Base-by-base conservation (phyloP, 1,284 basidiomycete genomes). In the Hemileia vastatrix region DNA sequence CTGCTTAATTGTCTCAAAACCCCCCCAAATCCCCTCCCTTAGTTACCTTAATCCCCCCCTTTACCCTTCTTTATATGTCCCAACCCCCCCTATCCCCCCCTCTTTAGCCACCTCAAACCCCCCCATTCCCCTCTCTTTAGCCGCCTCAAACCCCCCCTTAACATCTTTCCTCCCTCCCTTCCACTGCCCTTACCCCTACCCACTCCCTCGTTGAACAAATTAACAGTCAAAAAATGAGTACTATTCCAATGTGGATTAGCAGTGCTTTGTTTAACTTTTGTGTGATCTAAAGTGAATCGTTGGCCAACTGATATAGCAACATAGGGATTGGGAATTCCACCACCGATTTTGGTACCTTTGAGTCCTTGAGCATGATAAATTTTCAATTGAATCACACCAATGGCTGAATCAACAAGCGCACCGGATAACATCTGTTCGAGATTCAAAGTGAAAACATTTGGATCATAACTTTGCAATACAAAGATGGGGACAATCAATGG, bases 381-480 rank as follows among this genome's bases (percentile, higher is more conserved):
- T 13, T 85, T 87, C 63, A 98, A 81, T 76, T 93, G 90, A 32
- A 99, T 76, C 5, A 97, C 91, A 70, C 95, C 95, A 70, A 92
- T 84, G 31, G 94, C 90, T 0, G 88, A 80, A 71, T 72, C 72
- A 54, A 92, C 80, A 0, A 94, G 92, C 53, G 85, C 84, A 23
- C 95, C 94, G 0, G 92, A 93, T 51, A 98, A 82, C 67, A 98
- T 80, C 76, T 96, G 90, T 78, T 97, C 92, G 65, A 99, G 82
- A 73, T 97, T 94, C 72, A 98, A 83, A 21, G 91, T 93, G 79
- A 96, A 97, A 40, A 90, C 70, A 71, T 90, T 87, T 19, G 89
- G 90, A 53, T 87, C 84, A 72, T 91, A 95, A 93, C 98, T 95
- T 88, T 93, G 89, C 0, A 91, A 90, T 1, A 84, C 84, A 21